These are phyloP conservation scores for Ogataea allantospora DNA, from an alignment of 805 yeast species.

Conservation along the genomic window DNA sequence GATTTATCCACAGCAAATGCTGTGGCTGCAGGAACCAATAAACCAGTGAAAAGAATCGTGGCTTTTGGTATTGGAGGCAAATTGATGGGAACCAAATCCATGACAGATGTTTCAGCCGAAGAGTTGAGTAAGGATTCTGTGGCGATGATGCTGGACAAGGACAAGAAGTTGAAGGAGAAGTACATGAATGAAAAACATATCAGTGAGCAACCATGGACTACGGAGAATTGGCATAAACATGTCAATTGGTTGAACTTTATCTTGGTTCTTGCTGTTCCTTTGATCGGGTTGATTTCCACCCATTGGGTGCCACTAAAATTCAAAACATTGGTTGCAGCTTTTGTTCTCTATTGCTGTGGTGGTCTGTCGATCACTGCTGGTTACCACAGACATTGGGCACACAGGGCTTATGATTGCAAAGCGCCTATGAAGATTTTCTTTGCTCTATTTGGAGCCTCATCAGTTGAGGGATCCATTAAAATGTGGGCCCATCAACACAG, in stretches of 20 bases:
- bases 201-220: slow-evolving; percentile 77
- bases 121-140: slow-evolving; percentile 54
- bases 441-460: slow-evolving; percentile 79
- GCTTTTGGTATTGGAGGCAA: slow-evolving; percentile 75
- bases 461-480: slow-evolving; percentile 81
- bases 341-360: slow-evolving; percentile 53
- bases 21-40: slow-evolving; percentile 79
- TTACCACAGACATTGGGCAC: slow-evolving; percentile 78
- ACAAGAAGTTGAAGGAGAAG: slow-evolving; percentile 42
- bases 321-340: slow-evolving; percentile 46
- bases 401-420: slow-evolving; percentile 65
- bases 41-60: slow-evolving; percentile 65
- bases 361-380: slow-evolving; percentile 84
- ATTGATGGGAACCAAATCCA: slow-evolving; percentile 77
- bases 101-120: slow-evolving; percentile 67
- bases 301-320: slow-evolving; percentile 45
- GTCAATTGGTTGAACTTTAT: slow-evolving; percentile 75
- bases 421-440: slow-evolving; percentile 59
- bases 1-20: slow-evolving; percentile 73
- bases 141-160: slow-evolving; percentile 44
- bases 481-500: slow-evolving; percentile 91
- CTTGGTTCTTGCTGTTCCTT: slow-evolving; percentile 62
- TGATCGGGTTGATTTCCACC: slow-evolving; percentile 48
- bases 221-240: slow-evolving; percentile 67
- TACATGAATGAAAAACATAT: slow-evolving; percentile 52